A percentile compares a stretch with the other conserved stretches of the same genome.
These are phyloP conservation scores for Cladosporium velox DNA, from an alignment of 2,329 filamentous ascomycete genomes.

Conservation along the genomic window DNA sequence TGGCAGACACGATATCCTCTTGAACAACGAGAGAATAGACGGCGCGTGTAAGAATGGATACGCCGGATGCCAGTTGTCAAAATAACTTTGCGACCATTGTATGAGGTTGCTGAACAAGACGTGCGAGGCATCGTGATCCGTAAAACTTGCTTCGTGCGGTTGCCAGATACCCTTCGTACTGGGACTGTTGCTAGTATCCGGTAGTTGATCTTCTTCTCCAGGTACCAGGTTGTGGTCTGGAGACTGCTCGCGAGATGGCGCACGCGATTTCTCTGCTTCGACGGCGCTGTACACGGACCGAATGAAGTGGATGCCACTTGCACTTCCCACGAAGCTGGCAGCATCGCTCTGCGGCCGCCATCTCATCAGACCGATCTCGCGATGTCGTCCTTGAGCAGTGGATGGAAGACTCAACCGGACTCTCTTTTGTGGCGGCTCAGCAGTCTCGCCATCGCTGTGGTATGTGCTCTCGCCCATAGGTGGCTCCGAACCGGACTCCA, in stretches of 20 bases:
- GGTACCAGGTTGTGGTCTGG: slow-evolving; percentile 48
- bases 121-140: slow-evolving; percentile 16
- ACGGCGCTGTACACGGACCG: slow-evolving; percentile 57
- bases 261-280: slow-evolving; percentile 23
- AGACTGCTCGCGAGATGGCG: slow-evolving; percentile 20
- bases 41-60: slow-evolving; percentile 60
- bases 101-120: slow-evolving; percentile 53
- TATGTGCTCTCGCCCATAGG: slow-evolving; percentile 4
- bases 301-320: slow-evolving; percentile 62
- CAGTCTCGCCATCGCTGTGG: slow-evolving; percentile 9
- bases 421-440: slow-evolving; percentile 17
- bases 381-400: slow-evolving; percentile 28
- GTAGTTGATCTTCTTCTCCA: slow-evolving; percentile 58
- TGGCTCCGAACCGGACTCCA: slow-evolving; percentile 9
- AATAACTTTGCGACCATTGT: slow-evolving; percentile 56
- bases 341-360: slow-evolving; percentile 50
- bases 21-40: slow-evolving; percentile 51
- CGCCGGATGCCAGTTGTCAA: slow-evolving; percentile 60
- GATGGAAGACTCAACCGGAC: slow-evolving; percentile 17
- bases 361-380: slow-evolving; percentile 56
- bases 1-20: slow-evolving; percentile 43
- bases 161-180: slow-evolving; percentile 32
- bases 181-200: slow-evolving; percentile 29
- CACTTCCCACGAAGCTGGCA: slow-evolving; percentile 59
- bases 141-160: slow-evolving; percentile 37